Evolutionary conservation across 1,139 yeast genomes (phyloP).

Genomic region (Yamadazyma friedrichii): DNA sequence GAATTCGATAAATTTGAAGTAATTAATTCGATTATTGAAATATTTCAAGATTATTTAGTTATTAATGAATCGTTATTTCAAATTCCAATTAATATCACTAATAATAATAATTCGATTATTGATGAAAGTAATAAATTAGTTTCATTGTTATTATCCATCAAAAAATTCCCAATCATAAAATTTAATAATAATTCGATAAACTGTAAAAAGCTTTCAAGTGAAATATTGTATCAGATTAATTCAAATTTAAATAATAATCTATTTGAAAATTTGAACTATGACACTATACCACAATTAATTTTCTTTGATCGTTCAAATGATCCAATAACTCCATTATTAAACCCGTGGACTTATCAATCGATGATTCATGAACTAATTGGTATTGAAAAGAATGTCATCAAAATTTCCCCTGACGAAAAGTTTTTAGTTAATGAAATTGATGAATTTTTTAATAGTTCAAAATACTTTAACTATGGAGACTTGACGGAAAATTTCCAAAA

Average conservation of each 20-base stretch:
- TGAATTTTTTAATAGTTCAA: slow-evolving; percentile 70
- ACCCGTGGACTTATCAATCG: slow-evolving; percentile 98
- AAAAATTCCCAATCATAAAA: slow-evolving; percentile 73
- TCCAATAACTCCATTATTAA: slow-evolving; percentile 86
- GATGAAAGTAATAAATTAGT: slow-evolving; percentile 55
- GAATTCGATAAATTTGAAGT: slow-evolving; percentile 87
- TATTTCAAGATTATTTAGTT: slow-evolving; percentile 80
- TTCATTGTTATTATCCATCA: slow-evolving; percentile 71
- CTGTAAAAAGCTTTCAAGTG: slow-evolving; percentile 63
- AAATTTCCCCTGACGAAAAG: slow-evolving; percentile 37
- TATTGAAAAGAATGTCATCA: slow-evolving; percentile 76
- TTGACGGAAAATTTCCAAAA: slow-evolving; percentile 84
- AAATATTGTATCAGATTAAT: slow-evolving; percentile 57
- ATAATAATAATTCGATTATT: slow-evolving; percentile 24
- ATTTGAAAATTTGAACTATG: slow-evolving; percentile 66
- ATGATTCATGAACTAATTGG: slow-evolving; percentile 94
- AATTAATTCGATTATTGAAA: slow-evolving; percentile 71
- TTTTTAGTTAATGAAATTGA: slow-evolving; percentile 53
- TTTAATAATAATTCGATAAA: slow-evolving; percentile 71
- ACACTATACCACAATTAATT: slow-evolving; percentile 73
- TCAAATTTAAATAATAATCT: slow-evolving; percentile 57
- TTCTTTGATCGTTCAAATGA: slow-evolving; percentile 83
- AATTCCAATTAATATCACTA: slow-evolving; percentile 6
- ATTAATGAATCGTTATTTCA: slow-evolving; percentile 65
- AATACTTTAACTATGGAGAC: slow-evolving; percentile 92